Evolutionary conservation across 2,329 filamentous ascomycete genomes (phyloP), one percentile per base, ranked within the genome.

Genomic region (Bipolaris zeicola): DNA sequence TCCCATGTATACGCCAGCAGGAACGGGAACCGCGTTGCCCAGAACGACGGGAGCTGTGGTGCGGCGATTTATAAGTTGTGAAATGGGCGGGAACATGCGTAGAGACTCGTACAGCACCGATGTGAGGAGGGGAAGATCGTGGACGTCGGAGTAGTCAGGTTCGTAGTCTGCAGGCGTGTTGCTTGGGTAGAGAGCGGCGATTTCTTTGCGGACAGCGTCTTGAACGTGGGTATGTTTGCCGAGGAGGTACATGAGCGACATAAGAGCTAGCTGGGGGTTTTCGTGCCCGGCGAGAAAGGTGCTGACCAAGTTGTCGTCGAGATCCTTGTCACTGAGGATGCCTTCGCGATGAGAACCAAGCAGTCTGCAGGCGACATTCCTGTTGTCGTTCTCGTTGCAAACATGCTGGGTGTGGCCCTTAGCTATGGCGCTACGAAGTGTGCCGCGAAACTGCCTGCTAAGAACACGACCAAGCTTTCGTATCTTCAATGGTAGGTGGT

Each of bases 1-100:
- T 7, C 70, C 70, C 13, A 68, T 11, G 36, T 69, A 72, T 2
- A 64, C 63, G 20, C 65, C 67, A 1, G 50, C 57, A 1, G 68
- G 65, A 13, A 72, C 45, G 1, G 58, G 43, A 16, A 71, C 63
- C 3, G 58, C 52, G 31, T 57, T 60, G 38, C 69, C 67, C 3
- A 72, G 61, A 1, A 43, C 57, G 11, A 72, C 68, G 0, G 75
- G 64, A 2, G 62, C 58, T 0, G 75, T 76, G 3, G 75, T 74
- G 24, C 65, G 50, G 5, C 80, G 76, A 51, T 83, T 83, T 60
- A 83, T 78, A 39, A 83, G 71, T 55, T 83, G 80, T 0, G 74
- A 77, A 48, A 83, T 78, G 6, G 81, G 81, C 0, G 81, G 81
- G 53, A 79, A 81, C 43, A 83, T 72, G 1, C 81, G 79, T 11